Conservation (phyloP, 352 stramenopile species). For the Thalassiosira livingstoniorum region DNA sequence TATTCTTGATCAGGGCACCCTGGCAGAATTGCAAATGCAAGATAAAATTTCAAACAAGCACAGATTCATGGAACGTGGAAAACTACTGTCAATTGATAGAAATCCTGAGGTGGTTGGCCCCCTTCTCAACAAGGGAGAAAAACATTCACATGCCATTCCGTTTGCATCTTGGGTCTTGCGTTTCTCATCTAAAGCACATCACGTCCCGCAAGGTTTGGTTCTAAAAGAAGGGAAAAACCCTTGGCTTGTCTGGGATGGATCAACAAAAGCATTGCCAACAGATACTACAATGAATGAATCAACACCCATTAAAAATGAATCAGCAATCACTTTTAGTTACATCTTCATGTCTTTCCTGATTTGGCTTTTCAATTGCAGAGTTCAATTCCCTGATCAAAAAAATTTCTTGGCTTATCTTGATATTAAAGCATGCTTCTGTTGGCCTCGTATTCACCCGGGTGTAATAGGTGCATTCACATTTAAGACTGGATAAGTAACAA, state of each 20-base stretch:
- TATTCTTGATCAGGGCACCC: no score
- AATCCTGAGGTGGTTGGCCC: no score
- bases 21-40: no score
- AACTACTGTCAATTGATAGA: no score
- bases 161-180: neutral
- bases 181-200: conserved; percentile 2
- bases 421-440: neutral
- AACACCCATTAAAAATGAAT: neutral
- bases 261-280: neutral
- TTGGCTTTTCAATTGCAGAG: neutral
- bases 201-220: neutral
- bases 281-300: neutral
- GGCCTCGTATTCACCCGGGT: neutral
- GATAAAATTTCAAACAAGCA: no score
- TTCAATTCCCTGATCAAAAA: neutral
- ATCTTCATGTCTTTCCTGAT: neutral
- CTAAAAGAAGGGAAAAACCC: neutral
- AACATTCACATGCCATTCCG: neutral
- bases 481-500: no score
- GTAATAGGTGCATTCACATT: neutral
- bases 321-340: neutral
- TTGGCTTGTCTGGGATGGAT: neutral
- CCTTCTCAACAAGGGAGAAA: conserved; percentile 25
- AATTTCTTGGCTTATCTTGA: neutral
- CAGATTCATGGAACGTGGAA: no score